phyloP scores from a whole-genome alignment of 495 filamentous ascomycete species.

The Tuber indicum region DNA sequence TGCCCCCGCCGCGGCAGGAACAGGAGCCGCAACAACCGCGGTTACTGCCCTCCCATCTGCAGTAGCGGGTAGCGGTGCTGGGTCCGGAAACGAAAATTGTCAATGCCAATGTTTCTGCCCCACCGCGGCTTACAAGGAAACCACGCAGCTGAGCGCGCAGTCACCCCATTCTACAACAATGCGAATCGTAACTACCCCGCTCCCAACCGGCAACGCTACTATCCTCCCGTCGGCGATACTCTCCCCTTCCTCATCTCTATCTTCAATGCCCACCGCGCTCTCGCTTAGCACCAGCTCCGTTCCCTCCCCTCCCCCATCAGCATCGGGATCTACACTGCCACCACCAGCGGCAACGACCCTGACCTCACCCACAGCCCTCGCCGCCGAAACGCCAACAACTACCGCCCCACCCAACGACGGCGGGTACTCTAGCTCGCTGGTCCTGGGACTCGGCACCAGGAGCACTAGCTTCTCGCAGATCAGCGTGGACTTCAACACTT shows the following conservation, averaged over 20 bases:
- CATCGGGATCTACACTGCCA: neutral
- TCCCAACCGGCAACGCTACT: neutral
- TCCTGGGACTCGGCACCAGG: neutral
- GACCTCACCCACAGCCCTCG: neutral
- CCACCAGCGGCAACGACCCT: neutral
- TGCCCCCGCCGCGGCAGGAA: constrained; percentile 31
- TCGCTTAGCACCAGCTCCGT: neutral
- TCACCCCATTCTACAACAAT: neutral
- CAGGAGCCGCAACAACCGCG: constrained; percentile 21
- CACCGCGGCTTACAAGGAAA: constrained; percentile 9
- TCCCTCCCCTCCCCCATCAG: neutral
- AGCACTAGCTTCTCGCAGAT: neutral
- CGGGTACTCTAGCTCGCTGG: neutral
- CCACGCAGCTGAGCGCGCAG: neutral
- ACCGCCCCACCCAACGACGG: neutral
- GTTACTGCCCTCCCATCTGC: constrained; percentile 16
- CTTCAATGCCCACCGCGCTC: neutral
- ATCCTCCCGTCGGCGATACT: neutral
- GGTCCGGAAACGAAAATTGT: constrained; percentile 7
- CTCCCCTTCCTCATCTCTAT: neutral
- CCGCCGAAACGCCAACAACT: neutral
- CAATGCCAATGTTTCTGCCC: constrained; percentile 28
- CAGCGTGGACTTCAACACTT: neutral
- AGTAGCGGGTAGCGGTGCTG: neutral
- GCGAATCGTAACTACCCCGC: neutral